These are phyloP conservation scores for Epichloe uncinata DNA, from an alignment of 2,329 filamentous ascomycete species.

Conservation along the genomic window DNA sequence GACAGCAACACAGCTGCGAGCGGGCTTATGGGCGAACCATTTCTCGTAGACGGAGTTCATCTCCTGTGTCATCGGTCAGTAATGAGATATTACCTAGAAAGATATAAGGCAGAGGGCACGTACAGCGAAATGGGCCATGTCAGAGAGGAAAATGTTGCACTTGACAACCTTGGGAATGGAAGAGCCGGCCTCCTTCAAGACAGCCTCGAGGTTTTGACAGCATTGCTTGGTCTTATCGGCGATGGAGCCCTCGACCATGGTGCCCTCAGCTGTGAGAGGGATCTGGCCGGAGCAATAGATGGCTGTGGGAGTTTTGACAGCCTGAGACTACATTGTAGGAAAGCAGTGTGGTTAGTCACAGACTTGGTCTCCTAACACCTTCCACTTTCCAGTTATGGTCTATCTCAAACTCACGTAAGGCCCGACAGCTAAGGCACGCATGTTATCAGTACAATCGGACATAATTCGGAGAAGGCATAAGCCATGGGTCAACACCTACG, in stretches of 20 bases:
- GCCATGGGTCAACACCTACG: conserved; percentile 27
- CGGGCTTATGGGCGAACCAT: conserved; percentile 72
- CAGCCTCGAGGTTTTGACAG: conserved; percentile 69
- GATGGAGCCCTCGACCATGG: conserved; percentile 44
- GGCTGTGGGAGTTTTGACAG: conserved; percentile 50
- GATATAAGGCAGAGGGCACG: conserved; percentile 11
- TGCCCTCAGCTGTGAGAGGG: conserved; percentile 46
- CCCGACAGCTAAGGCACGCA: conserved; percentile 35
- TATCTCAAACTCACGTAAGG: conserved; percentile 42
- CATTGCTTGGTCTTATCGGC: conserved; percentile 49
- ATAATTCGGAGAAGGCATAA: background rate
- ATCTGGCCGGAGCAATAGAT: conserved; percentile 64
- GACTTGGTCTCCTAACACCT: background rate
- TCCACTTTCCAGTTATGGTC: background rate
- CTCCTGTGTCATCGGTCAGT: conserved; percentile 25
- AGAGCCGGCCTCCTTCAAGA: conserved; percentile 71
- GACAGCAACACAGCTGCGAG: conserved; percentile 81
- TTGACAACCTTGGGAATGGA: conserved; percentile 74
- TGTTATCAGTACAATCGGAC: background rate
- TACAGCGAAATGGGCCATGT: conserved; percentile 77
- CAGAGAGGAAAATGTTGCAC: conserved; percentile 79
- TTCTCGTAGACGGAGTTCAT: conserved; percentile 82
- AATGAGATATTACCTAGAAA: background rate
- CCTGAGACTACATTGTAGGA: conserved; percentile 38
- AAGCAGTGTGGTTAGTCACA: background rate